Evolutionary conservation across 2,329 filamentous ascomycete genomes (phyloP).

Genomic region (Phialocephala sp.): DNA sequence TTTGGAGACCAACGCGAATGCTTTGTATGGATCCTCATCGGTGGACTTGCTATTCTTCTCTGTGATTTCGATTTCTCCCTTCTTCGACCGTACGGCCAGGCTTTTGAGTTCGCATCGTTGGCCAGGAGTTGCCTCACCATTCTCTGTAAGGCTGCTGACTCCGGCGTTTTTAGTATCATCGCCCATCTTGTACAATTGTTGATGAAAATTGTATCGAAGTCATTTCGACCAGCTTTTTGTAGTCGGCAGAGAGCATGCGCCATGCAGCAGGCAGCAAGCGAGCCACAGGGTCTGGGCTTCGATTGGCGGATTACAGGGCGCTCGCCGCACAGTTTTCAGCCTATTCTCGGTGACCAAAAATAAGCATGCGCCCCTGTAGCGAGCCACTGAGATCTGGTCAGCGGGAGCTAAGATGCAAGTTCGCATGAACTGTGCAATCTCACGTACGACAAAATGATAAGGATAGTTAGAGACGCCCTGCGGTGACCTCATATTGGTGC

Average conservation of each 20-base stretch:
- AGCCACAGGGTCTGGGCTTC: neutral
- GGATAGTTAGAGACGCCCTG: neutral
- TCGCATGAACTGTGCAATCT: neutral
- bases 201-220: neutral
- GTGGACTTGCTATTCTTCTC: conserved; percentile 23
- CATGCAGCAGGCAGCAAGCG: too few species aligned
- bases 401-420: neutral
- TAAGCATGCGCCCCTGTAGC: neutral
- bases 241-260: neutral
- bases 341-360: neutral
- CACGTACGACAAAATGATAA: neutral
- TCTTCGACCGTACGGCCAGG: conserved; percentile 18
- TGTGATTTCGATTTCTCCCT: conserved; percentile 22
- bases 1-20: conserved; percentile 25
- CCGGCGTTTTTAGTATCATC: neutral
- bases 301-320: neutral
- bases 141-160: neutral
- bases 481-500: neutral
- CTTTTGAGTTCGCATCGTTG: conserved; percentile 26
- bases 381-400: neutral
- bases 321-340: neutral
- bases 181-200: neutral
- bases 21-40: conserved; percentile 22
- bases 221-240: neutral
- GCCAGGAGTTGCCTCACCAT: conserved; percentile 1